Evolutionary conservation across 345 rosid species (phyloP).

Genomic region (Salix purpurea): DNA sequence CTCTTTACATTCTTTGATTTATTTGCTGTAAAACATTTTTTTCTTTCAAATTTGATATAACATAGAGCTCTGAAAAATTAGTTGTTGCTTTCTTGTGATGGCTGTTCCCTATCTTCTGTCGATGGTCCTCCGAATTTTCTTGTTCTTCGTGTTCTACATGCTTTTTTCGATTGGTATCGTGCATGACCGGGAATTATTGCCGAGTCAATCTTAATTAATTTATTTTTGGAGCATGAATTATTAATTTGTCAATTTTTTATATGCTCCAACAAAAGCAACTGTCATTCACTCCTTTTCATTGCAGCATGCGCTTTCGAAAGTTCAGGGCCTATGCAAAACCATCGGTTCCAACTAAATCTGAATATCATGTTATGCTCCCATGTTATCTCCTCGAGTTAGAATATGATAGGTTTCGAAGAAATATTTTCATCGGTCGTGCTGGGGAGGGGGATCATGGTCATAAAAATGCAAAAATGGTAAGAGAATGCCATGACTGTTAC

Average conservation of each 20-base stretch:
- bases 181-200: too few species aligned
- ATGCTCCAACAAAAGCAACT: neutral
- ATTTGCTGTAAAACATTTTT: conserved; percentile 19
- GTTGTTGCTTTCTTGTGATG: neutral
- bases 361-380: neutral
- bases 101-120: neutral
- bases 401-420: neutral
- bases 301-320: too few species aligned
- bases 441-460: too few species aligned
- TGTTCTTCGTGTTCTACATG: neutral
- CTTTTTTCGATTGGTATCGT: too few species aligned
- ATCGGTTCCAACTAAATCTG: too few species aligned
- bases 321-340: too few species aligned
- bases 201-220: too few species aligned
- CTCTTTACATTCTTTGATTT: conserved; percentile 21
- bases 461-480: too few species aligned
- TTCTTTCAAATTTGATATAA: conserved; percentile 1
- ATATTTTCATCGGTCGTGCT: neutral
- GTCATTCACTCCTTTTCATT: too few species aligned
- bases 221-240: neutral
- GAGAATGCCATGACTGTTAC: neutral
- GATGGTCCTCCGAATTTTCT: neutral
- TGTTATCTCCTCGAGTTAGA: neutral
- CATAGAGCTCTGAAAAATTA: neutral
- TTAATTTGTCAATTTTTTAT: neutral